A percentile compares a stretch with the other conserved stretches of the same genome.
Conservation (phyloP, 345 rosid genomes). For the Syzygium aqueum region DNA sequence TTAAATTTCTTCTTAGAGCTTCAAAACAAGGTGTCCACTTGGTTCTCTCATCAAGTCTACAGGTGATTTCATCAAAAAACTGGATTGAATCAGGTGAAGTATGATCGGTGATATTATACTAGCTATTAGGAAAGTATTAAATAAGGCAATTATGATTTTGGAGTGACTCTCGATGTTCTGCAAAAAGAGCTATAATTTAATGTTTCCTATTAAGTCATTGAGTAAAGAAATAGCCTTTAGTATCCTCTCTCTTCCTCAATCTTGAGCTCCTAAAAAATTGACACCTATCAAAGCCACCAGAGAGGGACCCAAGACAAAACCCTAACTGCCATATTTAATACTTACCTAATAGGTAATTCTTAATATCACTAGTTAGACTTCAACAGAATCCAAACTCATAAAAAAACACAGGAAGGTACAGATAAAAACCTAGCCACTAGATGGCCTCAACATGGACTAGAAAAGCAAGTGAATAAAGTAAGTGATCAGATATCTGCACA, state of each 20-base stretch:
- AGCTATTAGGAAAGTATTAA: background rate
- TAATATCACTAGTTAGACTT: background rate
- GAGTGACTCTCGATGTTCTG: background rate
- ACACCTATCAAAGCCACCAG: background rate
- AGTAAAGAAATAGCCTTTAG: background rate
- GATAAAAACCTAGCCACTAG: background rate
- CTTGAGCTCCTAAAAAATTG: background rate
- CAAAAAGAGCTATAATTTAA: background rate
- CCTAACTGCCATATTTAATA: background rate
- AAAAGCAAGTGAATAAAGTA: background rate
- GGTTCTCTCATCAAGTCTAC: background rate
- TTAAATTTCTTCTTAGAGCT: background rate
- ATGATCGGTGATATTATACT: background rate
- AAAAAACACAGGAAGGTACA: background rate
- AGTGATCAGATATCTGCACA: background rate
- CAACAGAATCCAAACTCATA: background rate
- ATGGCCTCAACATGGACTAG: background rate
- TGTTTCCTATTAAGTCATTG: background rate
- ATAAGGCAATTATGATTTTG: background rate
- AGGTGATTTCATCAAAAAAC: background rate
- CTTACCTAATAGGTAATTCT: background rate
- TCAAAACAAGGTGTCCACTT: background rate
- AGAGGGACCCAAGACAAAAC: background rate
- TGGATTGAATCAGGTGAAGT: background rate
- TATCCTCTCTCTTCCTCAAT: background rate